A percentile compares a stretch with the other conserved stretches of the same genome.
Evolutionary conservation across 768 basidiomycete species (phyloP).

Genomic region (Pleurotus giganteus): DNA sequence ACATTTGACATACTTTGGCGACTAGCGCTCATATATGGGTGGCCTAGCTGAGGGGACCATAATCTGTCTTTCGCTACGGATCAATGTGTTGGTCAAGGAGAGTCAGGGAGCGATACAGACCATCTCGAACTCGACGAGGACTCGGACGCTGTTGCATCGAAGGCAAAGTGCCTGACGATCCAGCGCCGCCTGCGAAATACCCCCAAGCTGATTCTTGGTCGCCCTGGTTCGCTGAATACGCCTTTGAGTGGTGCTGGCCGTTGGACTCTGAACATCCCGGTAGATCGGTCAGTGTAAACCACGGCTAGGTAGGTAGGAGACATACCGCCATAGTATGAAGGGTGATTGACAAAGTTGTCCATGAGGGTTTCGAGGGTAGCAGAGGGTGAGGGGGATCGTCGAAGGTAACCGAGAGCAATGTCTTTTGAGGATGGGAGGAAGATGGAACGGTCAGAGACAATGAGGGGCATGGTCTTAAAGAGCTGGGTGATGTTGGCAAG

Average conservation of each 20-base stretch:
- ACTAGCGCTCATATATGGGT: neutral
- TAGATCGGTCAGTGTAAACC: neutral
- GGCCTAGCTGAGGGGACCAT: neutral
- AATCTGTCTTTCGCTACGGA: neutral
- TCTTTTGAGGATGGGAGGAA: constrained; percentile 2
- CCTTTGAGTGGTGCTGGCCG: constrained; percentile 1
- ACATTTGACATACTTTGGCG: neutral
- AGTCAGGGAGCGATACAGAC: neutral
- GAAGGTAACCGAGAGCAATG: neutral
- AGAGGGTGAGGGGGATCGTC: neutral
- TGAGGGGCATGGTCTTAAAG: constrained; percentile 8
- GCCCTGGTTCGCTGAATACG: neutral
- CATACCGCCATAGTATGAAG: neutral
- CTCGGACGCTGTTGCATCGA: neutral
- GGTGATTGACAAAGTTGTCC: neutral
- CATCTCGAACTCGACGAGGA: neutral
- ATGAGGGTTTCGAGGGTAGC: neutral
- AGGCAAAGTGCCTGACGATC: neutral
- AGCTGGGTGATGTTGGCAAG: constrained; percentile 1
- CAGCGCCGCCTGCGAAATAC: neutral
- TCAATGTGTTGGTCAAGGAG: neutral
- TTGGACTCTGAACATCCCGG: neutral
- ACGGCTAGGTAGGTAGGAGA: neutral
- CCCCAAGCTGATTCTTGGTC: neutral
- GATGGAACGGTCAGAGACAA: neutral